Percentiles rank a stretch among this genome's conserved stretches.
Evolutionary conservation across 345 rosid species (phyloP).

Genomic region (Toxicodendron radicans): DNA sequence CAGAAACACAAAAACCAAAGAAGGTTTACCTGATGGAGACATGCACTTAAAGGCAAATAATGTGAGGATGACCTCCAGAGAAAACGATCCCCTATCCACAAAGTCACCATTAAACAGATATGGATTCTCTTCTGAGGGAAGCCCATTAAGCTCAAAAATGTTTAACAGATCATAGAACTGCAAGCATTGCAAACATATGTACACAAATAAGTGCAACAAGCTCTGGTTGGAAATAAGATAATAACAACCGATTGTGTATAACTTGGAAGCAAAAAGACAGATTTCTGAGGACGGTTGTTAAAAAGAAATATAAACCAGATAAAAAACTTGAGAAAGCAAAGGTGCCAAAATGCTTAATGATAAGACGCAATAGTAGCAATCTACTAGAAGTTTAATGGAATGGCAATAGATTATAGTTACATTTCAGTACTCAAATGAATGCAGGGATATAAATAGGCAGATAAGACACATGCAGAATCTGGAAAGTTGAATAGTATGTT

Average conservation of each 20-base stretch:
- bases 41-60: constrained; percentile 95
- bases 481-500: background rate
- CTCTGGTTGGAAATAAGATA: background rate
- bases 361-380: constrained; percentile 6
- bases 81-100: constrained; percentile 97
- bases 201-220: background rate
- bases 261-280: constrained; percentile 1
- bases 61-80: constrained; percentile 90
- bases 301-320: background rate
- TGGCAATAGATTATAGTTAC: background rate
- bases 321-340: constrained; percentile 2
- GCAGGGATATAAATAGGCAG: background rate
- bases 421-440: background rate
- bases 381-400: constrained; percentile 1
- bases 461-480: background rate
- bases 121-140: constrained; percentile 96
- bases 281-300: background rate
- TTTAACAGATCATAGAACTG: constrained; percentile 95
- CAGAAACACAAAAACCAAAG: constrained; percentile 11
- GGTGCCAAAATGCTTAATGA: background rate
- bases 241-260: background rate
- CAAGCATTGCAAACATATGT: constrained; percentile 30
- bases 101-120: constrained; percentile 96
- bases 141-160: constrained; percentile 93
- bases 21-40: constrained; percentile 74